These are phyloP conservation scores for Echium plantagineum DNA, from an alignment of 257 asterid species.

Conservation along the genomic window DNA sequence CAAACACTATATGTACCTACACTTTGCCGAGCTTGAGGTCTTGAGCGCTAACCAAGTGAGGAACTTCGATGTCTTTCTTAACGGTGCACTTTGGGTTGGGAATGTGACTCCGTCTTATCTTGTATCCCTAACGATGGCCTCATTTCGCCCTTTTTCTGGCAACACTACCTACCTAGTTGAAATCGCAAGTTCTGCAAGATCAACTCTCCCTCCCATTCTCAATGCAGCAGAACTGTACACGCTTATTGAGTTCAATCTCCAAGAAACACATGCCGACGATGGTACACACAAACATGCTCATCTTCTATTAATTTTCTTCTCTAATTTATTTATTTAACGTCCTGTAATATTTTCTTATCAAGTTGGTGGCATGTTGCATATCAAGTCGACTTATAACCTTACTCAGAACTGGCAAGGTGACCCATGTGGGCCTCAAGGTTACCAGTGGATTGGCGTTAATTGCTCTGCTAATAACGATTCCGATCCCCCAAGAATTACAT, in stretches of 20 bases:
- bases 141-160: background rate
- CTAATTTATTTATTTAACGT: no score
- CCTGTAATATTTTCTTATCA: no score
- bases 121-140: no score
- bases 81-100: no score
- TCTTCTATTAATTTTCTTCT: no score
- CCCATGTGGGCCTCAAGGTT: constrained; percentile 13
- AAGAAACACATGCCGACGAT: constrained; percentile 9
- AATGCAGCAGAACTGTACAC: constrained; percentile 11
- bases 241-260: background rate
- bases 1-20: no score
- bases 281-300: constrained; percentile 1
- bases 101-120: no score
- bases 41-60: no score
- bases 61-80: no score
- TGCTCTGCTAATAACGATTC: constrained; percentile 6
- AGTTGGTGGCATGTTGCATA: background rate
- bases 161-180: background rate
- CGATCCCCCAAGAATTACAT: no score
- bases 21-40: no score
- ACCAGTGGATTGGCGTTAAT: constrained; percentile 9
- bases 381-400: constrained; percentile 7
- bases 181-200: constrained; percentile 4
- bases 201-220: constrained; percentile 12
- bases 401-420: constrained; percentile 21